phyloP scores from a whole-genome alignment of 116 monocot genomes.

The Dioscorea cayenensis region DNA sequence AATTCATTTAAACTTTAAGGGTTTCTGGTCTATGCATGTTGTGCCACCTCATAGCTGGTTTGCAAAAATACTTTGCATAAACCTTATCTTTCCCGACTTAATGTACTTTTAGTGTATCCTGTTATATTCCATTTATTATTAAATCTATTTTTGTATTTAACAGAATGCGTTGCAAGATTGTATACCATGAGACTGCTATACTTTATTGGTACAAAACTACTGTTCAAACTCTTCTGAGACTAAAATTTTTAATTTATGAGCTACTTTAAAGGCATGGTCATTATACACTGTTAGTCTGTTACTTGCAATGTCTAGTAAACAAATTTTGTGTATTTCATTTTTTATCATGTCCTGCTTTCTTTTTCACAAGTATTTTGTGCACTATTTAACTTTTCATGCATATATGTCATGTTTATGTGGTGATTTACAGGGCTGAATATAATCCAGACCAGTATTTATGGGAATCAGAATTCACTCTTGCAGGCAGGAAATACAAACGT shows the following conservation, averaged over 20 bases:
- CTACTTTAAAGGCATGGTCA: too few species aligned
- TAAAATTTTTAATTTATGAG: too few species aligned
- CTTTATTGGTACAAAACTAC: too few species aligned
- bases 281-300: too few species aligned
- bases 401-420: neutral
- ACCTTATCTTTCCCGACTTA: neutral
- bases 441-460: conserved; percentile 96
- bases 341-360: neutral
- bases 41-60: neutral
- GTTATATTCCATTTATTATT: neutral
- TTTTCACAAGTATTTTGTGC: neutral
- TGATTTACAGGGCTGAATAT: conserved; percentile 87
- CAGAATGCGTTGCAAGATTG: too few species aligned
- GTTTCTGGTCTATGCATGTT: too few species aligned
- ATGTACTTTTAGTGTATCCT: neutral
- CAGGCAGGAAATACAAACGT: conserved; percentile 88
- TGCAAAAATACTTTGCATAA: neutral
- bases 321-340: too few species aligned
- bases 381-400: neutral
- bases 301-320: too few species aligned
- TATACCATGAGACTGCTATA: too few species aligned
- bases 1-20: too few species aligned
- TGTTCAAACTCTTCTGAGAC: too few species aligned
- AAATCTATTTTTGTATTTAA: neutral
- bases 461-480: conserved; percentile 95